Conservation (phyloP, 1,284 basidiomycete genomes). For the Ceratobasidium sp. region DNA sequence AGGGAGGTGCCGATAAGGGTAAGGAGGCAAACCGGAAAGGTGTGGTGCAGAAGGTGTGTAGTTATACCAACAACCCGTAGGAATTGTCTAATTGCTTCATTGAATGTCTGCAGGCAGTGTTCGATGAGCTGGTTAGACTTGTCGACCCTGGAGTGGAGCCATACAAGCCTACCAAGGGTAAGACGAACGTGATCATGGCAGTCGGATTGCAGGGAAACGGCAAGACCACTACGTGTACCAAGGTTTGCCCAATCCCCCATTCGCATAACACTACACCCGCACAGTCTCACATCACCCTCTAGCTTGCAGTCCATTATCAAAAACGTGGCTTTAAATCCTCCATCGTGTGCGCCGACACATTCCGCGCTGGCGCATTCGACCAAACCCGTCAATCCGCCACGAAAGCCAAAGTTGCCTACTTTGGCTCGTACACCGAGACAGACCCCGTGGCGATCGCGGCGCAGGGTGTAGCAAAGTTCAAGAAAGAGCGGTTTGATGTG, state of each 20-base stretch:
- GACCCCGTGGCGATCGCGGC: conserved; percentile 96
- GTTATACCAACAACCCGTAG: too few relatives aligned
- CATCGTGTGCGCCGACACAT: conserved; percentile 99
- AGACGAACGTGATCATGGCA: conserved; percentile 96
- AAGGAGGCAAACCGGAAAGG: conserved; percentile 86
- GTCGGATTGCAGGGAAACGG: conserved; percentile 96
- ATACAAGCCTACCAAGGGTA: conserved; percentile 96
- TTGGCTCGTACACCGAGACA: conserved; percentile 98
- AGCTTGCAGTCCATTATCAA: conserved; percentile 95
- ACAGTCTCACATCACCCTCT: neutral
- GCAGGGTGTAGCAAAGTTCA: conserved; percentile 95
- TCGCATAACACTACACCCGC: neutral
- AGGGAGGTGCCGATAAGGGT: conserved; percentile 76
- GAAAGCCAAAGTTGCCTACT: conserved; percentile 99
- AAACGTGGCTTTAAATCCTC: conserved; percentile 97
- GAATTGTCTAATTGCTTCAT: neutral
- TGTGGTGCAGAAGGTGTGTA: conserved; percentile 84
- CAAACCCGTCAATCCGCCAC: conserved; percentile 96
- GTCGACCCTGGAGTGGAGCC: conserved; percentile 96
- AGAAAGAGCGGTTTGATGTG: conserved; percentile 97
- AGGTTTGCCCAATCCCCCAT: conserved; percentile 53
- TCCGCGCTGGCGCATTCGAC: conserved; percentile 99
- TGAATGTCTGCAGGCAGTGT: conserved; percentile 77
- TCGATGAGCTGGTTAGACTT: conserved; percentile 94
- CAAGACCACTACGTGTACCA: conserved; percentile 98